Evolutionary conservation across 2,329 filamentous ascomycete species (phyloP).

Genomic region (Stromatinia cepivora): DNA sequence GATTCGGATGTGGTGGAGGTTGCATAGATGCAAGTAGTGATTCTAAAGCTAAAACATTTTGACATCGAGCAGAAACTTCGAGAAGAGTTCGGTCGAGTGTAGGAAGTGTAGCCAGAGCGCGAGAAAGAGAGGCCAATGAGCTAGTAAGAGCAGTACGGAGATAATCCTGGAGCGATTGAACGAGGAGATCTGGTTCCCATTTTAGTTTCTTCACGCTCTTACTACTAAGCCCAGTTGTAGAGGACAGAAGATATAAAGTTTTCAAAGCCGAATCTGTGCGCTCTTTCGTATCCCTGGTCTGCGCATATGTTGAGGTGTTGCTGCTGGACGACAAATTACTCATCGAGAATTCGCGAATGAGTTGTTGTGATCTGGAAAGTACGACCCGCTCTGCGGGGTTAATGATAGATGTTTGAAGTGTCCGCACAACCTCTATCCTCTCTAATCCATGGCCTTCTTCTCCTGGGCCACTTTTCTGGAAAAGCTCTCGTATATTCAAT

Average conservation of each 20-base stretch:
- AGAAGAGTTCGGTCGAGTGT: conserved; percentile 77
- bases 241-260: conserved; percentile 79
- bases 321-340: conserved; percentile 52
- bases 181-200: conserved; percentile 64
- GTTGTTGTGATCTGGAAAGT: conserved; percentile 72
- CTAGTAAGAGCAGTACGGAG: conserved; percentile 78
- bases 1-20: conserved; percentile 66
- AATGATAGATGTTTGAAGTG: conserved; percentile 68
- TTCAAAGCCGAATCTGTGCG: conserved; percentile 72
- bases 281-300: conserved; percentile 72
- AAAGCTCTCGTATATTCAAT: conserved; percentile 70
- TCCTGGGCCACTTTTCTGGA: conserved; percentile 64
- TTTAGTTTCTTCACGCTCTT: conserved; percentile 45
- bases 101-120: conserved; percentile 77
- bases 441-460: conserved; percentile 78
- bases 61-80: conserved; percentile 81
- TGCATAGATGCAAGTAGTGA: conserved; percentile 69
- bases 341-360: conserved; percentile 81
- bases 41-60: conserved; percentile 88
- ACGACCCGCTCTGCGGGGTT: conserved; percentile 72
- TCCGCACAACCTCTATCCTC: conserved; percentile 69
- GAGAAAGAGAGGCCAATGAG: conserved; percentile 70
- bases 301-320: conserved; percentile 56
- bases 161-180: conserved; percentile 77
- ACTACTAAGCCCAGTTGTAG: conserved; percentile 52